Evolutionary conservation across 257 asterid species (phyloP).

Genomic region (Oldenlandia corymbosa): DNA sequence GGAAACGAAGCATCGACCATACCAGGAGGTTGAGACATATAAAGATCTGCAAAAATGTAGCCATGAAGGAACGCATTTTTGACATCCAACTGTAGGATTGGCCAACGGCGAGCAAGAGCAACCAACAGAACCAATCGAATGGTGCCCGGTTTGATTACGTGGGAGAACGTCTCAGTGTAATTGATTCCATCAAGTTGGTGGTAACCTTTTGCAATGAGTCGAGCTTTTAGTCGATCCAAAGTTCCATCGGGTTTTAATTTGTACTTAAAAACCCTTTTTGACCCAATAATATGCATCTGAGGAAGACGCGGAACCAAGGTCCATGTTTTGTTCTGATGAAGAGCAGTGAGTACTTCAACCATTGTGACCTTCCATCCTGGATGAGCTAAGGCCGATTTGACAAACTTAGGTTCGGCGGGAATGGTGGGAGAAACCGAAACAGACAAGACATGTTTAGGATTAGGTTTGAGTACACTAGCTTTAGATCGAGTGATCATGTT

Average conservation of each 20-base stretch:
- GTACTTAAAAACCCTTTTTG: too few species aligned
- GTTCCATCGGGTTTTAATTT: neutral
- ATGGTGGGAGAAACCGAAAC: too few species aligned
- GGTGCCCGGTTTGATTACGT: neutral
- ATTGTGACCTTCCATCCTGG: neutral
- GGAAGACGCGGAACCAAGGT: neutral
- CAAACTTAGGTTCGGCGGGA: neutral
- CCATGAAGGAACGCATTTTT: neutral
- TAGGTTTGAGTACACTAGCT: too few species aligned
- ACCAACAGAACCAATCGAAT: neutral
- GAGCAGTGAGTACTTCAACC: neutral
- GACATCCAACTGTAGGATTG: neutral
- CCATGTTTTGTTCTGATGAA: neutral
- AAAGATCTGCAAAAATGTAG: neutral
- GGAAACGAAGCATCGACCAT: neutral
- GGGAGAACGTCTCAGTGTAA: slow-evolving; percentile 6
- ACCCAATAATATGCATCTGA: too few species aligned
- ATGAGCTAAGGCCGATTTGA: neutral
- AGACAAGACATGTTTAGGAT: too few species aligned
- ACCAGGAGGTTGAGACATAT: slow-evolving; percentile 6
- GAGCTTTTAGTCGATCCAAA: neutral
- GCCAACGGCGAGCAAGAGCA: neutral
- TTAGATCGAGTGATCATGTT: too few species aligned
- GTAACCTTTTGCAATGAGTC: neutral
- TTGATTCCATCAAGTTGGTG: slow-evolving; percentile 9